These are phyloP conservation scores for Anastatica hierochuntica DNA, from an alignment of 345 rosid genomes.

Conservation along the genomic window DNA sequence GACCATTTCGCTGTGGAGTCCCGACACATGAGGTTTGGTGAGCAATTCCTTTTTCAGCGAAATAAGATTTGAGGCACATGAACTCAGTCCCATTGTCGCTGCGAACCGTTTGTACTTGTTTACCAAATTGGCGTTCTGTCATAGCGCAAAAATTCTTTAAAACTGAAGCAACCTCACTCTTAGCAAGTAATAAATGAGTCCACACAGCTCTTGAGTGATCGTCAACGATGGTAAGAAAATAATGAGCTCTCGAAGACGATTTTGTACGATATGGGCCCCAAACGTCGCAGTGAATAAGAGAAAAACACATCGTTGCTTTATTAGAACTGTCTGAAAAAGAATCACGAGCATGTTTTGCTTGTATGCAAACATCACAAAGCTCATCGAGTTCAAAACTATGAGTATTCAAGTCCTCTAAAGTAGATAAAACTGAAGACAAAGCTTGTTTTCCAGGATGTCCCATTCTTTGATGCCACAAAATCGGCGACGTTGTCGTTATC, in stretches of 20 bases:
- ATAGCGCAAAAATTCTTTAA: not conserved
- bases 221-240: not conserved
- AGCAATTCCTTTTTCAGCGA: no score
- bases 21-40: no score
- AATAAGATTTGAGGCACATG: no score
- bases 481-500: not conserved
- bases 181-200: not conserved
- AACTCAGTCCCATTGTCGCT: not conserved
- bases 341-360: not conserved
- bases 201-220: no score
- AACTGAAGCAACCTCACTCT: not conserved
- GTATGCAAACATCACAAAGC: not conserved
- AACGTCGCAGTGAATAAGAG: not conserved
- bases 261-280: not conserved
- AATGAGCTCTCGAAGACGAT: not conserved
- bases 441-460: not conserved
- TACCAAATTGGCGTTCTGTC: not conserved
- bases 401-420: not conserved
- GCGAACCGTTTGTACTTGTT: not conserved
- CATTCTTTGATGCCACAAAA: not conserved
- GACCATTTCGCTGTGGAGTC: no score
- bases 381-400: not conserved
- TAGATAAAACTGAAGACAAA: not conserved
- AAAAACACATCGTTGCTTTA: not conserved
- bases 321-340: no score